Conservation (phyloP, 495 filamentous ascomycete species). For the Annulohypoxylon bovei region DNA sequence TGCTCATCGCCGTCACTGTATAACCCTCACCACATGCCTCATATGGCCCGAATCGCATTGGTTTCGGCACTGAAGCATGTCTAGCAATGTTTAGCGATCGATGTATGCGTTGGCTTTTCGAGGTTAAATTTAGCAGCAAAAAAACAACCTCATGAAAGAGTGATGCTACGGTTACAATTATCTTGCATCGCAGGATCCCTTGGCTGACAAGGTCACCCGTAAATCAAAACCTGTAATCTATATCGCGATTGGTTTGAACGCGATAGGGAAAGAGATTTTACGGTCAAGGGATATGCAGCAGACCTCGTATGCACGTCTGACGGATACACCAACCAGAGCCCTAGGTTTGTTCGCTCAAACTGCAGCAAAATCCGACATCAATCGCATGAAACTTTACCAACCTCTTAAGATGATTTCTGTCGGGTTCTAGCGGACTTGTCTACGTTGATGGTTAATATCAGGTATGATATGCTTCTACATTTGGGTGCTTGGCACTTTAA, state of each 20-base stretch:
- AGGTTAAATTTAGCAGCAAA: constrained; percentile 35
- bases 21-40: background rate
- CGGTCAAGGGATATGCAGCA: constrained; percentile 28
- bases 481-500: background rate
- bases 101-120: constrained; percentile 18
- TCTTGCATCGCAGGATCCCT: constrained; percentile 18
- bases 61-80: background rate
- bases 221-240: background rate
- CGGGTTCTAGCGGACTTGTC: background rate
- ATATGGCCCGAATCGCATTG: constrained; percentile 14
- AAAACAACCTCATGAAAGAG: constrained; percentile 21
- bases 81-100: background rate
- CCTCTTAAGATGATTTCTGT: background rate
- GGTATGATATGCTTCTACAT: background rate
- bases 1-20: background rate
- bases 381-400: background rate
- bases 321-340: constrained; percentile 14
- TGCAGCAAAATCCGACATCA: constrained; percentile 18
- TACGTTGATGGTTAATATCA: background rate
- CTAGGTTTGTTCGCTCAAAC: background rate
- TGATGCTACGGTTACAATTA: constrained; percentile 17
- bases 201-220: constrained; percentile 9
- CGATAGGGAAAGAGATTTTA: constrained; percentile 22
- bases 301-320: constrained; percentile 34
- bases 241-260: constrained; percentile 21